Evolutionary conservation across 2,329 filamentous ascomycete genomes (phyloP), one percentile per base, ranked within the genome.

Genomic region (Hymenoscyphus scutula): DNA sequence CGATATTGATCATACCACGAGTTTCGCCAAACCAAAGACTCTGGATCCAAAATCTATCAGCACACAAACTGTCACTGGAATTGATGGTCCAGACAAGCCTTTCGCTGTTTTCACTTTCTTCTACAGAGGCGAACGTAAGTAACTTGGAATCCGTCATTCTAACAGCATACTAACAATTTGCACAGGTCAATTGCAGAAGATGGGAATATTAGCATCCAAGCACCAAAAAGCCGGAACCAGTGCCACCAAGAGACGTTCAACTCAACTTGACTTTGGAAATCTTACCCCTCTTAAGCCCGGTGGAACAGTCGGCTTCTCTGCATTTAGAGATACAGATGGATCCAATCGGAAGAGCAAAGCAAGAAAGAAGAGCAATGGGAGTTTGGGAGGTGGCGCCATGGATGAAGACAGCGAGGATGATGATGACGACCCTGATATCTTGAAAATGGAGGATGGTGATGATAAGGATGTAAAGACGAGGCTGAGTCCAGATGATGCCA

Each of bases 91-190:
- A 23, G 94, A 98, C 66, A 95, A 94, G 77, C 95, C 96, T 3
- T 99, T 97, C 77, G 95, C 95, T 3, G 89, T 91, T 8, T 99
- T 99, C 76, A 98, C 96, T 30, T 99, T 99, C 76, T 92, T 98
- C 78, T 99, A 99, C 76, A 87, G 95, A 65, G 95, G 95, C 75
- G 91, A 97, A 75, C 89, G 94, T 96, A 81, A 81, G 92, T 86
- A 48, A 53, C 19, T 25, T 25, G 10, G 45, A 17, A 6, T n/a
- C 10, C 23, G 7, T 51, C 6, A 13, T 11, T 10, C 8, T 13
- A 51, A 8, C 2, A 25, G 3, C 25, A 45, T 59, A 48, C 65
- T 72, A 68, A 73, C 37, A 30, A 30, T 34, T 23, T 45, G 3
- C 56, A 45, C 68, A 96, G 92, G 92, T 59, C 95, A 99, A 87